Evolutionary conservation across 352 stramenopile species (phyloP), one percentile per base, ranked within the genome.

Genomic region (Pythium apleroticum): DNA sequence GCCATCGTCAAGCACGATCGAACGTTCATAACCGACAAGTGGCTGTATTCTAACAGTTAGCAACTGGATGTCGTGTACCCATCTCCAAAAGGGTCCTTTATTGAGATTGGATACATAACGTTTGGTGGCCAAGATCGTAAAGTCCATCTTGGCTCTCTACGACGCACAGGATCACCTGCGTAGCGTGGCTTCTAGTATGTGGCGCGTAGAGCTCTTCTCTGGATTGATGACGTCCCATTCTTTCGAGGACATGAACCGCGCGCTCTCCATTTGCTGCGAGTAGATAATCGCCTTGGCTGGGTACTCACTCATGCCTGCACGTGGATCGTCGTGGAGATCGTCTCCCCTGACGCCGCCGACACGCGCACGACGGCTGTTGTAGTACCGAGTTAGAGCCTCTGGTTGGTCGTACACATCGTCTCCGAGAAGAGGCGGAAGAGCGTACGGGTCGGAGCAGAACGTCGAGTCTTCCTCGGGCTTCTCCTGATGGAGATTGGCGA

Each of bases 221-320:
- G 78, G 75, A 30, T 87, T 84, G 69, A 90, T 90, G 11, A 90
- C 56, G 25, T 83, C 72, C 81, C 81, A 90, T 64, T 90, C 81
- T 49, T 90, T 90, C 17, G 75, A 65, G 27, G 67, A 84, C 81
- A 90, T 88, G 63, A 83, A 86, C 25, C 69, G 70, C 15, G 63
- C 65, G 10, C 69, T 66, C 43, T 84, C 64, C 3, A 65, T 75
- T 30, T 84, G 70, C 41, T 73, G 75, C 1, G 75, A 78, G 57
- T 90, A 88, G 57, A 90, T 73, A 33, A 90, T 90, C 3, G 77
- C 71, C 33, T 90, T 90, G 20, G 74, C 75, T 1, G 74, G 60
- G 11, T 65, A 88, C 27, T 90, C 81, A 39, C 43, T 52, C 33
- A 63, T 22, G 20, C 55, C 45, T 6, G 30, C 45, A 8, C 77